Base-by-base conservation (phyloP, 148 eudicot species). In the Dianthus caryophyllus region DNA sequence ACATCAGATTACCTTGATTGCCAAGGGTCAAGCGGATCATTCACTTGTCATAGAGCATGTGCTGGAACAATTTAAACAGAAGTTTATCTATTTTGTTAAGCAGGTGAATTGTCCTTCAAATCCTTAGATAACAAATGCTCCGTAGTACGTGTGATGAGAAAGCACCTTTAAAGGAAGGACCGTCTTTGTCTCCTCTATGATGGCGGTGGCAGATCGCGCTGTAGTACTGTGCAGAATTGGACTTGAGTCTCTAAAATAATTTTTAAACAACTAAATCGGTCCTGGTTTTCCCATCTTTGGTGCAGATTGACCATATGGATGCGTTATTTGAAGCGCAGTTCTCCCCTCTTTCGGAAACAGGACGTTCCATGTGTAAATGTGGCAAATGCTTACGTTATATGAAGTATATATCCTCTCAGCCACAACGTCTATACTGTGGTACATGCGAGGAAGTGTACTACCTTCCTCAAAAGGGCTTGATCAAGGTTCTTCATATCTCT, bases 251-350 rank as follows among this genome's bases (percentile, higher is more conserved):
- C 24, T 39, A 24, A 21, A 13, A 64, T 20, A 18, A 24, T 50
- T 47, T 67, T 16, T 29, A 9, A 47, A 12, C 46, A 10, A 2
- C 16, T 14, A 44, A 55, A 24, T 9, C 33, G 63, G 30, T 61
- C 61, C 62, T 61, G 2, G 41, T n/a, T 26, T 58, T 62, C 18
- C 36, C 9, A 27, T 17, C 43, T 60, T 74, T 66, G 77, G 21
- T 87, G 80, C 84, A 92, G 97, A 87, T 92, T 76, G 97, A 89
- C 68, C 82, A 87, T 72, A 92, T 92, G 97, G 97, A 92, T 79
- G 87, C 91, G 25, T 71, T 92, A 68, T 92, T 92, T 77, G 97
- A 92, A 83, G 97, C 97, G 27, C 96, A 92, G 73, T 92, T 92
- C 74, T 92, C 97, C 71, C 94, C 96, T 43, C 91, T 92, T 41